phyloP scores from a whole-genome alignment of 2,329 filamentous ascomycete species.

The Lachnum nothofagi region DNA sequence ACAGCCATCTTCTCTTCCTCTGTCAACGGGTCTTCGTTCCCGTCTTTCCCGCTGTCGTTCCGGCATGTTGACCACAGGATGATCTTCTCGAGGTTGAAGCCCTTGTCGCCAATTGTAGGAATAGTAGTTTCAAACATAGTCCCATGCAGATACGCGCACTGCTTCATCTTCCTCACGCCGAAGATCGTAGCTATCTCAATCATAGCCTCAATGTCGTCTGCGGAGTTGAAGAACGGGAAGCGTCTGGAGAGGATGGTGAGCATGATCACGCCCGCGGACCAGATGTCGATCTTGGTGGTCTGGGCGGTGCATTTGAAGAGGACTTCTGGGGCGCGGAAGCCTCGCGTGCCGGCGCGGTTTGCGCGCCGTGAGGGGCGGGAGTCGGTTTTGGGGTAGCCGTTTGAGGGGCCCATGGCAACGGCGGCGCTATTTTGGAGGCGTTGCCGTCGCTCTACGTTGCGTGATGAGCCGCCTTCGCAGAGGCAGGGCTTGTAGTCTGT shows the following conservation, averaged over 20 bases:
- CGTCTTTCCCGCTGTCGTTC: conserved; percentile 53
- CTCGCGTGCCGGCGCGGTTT: conserved; percentile 89
- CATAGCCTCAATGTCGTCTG: conserved; percentile 96
- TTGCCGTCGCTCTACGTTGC: conserved; percentile 56
- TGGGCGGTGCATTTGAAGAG: conserved; percentile 96
- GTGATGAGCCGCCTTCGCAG: conserved; percentile 56
- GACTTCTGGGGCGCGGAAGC: conserved; percentile 93
- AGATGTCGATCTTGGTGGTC: conserved; percentile 90
- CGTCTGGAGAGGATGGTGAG: conserved; percentile 87
- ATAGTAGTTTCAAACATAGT: conserved; percentile 90
- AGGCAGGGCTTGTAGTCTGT: conserved; percentile 73
- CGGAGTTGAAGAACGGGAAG: conserved; percentile 97
- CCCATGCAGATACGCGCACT: conserved; percentile 76
- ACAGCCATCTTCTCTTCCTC: conserved; percentile 68
- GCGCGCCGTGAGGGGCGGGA: conserved; percentile 81
- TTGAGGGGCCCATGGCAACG: conserved; percentile 48
- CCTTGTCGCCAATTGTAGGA: conserved; percentile 78
- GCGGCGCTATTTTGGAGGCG: conserved; percentile 55
- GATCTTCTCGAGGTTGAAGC: conserved; percentile 87
- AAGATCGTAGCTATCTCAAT: conserved; percentile 97
- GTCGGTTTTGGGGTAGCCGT: conserved; percentile 83
- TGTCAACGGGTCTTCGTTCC: conserved; percentile 45
- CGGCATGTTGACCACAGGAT: conserved; percentile 90
- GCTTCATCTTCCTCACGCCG: conserved; percentile 76
- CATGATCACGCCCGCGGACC: conserved; percentile 94